Base-by-base conservation (phyloP, 2,329 filamentous ascomycete species). In the Cercospora janseana region DNA sequence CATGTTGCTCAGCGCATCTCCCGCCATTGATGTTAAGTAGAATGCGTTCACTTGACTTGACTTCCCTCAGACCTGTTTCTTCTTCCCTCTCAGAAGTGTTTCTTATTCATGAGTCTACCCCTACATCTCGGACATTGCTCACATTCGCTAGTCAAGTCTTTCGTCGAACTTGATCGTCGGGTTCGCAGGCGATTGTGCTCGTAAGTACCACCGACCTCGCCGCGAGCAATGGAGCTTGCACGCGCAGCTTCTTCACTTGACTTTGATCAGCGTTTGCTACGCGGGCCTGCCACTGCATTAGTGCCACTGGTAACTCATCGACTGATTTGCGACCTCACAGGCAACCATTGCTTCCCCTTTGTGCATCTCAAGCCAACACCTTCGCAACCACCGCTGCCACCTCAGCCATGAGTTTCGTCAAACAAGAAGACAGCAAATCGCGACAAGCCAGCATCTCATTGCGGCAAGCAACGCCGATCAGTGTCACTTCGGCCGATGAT, bases 101-200 rank as follows among this genome's bases (percentile, higher is more conserved):
- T 13, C 21, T 6, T 31, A 29, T 54, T 37, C 32, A 57, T 63
- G 60, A 62, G 62, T 54, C 35, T 55, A 15, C 52, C 54, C 23
- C 44, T 62, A 12, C 59, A 63, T 35, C 51, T 58, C 26, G 62
- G 60, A n/a, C 60, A 63, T 40, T 51, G 58, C 27, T 54, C 57
- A 38, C 61, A 63, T 41, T 58, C 60, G 12, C 24, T 58, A 24
- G 57, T 64, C 27, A 56, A 55, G 41, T 46, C 53, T 6, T 64
- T 63, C 41, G 46, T 62, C 29, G 52, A 24, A n/a, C 42, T 45
- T 37, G 49, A 55, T 29, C 49, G 49, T 35, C 51, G 31, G 28
- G n/a, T 49, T 4, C 55, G 46, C 12, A 48, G 49, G 8, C 29
- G 40, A 16, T 29, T 43, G 40, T 52, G 45, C 46, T 13, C 29